Evolutionary conservation across 768 basidiomycete genomes (phyloP), one percentile per base, ranked within the genome.

Genomic region (Tephrocybe rancida): DNA sequence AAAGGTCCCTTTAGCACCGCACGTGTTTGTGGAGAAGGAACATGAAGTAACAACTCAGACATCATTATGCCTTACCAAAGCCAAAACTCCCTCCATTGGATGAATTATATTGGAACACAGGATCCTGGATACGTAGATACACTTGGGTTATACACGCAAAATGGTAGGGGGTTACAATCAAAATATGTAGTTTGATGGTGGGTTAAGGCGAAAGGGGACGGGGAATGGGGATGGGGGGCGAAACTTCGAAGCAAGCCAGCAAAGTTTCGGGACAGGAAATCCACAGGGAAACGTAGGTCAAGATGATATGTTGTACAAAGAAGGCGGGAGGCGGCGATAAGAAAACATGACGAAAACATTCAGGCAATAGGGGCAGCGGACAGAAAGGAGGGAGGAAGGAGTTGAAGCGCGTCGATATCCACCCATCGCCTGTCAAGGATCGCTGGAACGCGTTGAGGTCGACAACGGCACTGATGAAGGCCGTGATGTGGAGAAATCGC

Each of bases 401-500:
- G 2, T 8, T 27, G 1, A 29, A 27, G 25, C 43, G n/a, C 25
- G 1, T 26, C 10, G 29, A n/a, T n/a, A n/a, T n/a, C 26, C 10
- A 26, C n/a, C 30, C 27, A 43, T 13, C 30, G 30, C 2, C 4
- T 18, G 1, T 25, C 34, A 48, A 19, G 34, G 16, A 11, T 54
- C 53, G 18, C 53, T 48, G 10, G 29, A 14, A n/a, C 6, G 39
- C 24, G 47, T 32, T 4, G 46, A 54, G 8, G 21, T 35, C 4
- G 53, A 54, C 26, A 48, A 16, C 11, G 53, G 42, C 5, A 49
- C 53, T 9, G 54, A 49, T 13, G 54, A 55, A 1, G 48, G 48
- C 18, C 53, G 30, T 13, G 53, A 35, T 11, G 42, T 37, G 19
- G 48, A 24, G 11, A 34, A 44, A 27, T 52, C 50, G 3, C 50